These are phyloP conservation scores for Flaveria sonorensis DNA, from an alignment of 129 eudicot species.

Conservation along the genomic window DNA sequence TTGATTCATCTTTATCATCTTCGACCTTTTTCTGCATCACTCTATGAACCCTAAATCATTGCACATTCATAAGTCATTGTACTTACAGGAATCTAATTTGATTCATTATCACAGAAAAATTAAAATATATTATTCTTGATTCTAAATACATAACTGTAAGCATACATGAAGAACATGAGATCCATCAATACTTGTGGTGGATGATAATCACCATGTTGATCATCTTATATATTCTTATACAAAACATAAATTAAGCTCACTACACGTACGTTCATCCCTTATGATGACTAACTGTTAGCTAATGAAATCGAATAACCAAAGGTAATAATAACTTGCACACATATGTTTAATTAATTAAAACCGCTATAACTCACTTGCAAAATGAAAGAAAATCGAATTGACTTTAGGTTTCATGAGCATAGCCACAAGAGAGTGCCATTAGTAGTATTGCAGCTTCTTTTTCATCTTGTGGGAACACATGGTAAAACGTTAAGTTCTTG, in stretches of 20 bases:
- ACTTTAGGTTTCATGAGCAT: slow-evolving; percentile 33
- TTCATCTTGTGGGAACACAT: slow-evolving; percentile 53
- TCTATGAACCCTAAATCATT: neutral
- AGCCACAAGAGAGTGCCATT: slow-evolving; percentile 67
- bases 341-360: too few species aligned
- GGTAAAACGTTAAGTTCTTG: slow-evolving; percentile 32
- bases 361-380: too few species aligned
- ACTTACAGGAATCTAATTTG: neutral
- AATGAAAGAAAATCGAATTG: neutral
- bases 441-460: slow-evolving; percentile 62
- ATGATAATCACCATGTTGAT: slow-evolving; percentile 30
- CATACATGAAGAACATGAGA: slow-evolving; percentile 25
- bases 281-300: slow-evolving; percentile 20
- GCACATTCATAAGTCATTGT: neutral
- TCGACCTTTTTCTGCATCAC: slow-evolving; percentile 23
- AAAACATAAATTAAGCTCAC: slow-evolving; percentile 27
- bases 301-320: slow-evolving; percentile 11
- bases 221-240: slow-evolving; percentile 30
- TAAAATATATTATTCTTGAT: slow-evolving; percentile 7
- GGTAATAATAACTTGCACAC: too few species aligned
- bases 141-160: slow-evolving; percentile 18
- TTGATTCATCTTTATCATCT: slow-evolving; percentile 28
- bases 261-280: neutral
- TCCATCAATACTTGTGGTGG: neutral
- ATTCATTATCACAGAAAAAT: neutral